Evolutionary conservation across 257 asterid species (phyloP).

Genomic region (Buddleja alternifolia): DNA sequence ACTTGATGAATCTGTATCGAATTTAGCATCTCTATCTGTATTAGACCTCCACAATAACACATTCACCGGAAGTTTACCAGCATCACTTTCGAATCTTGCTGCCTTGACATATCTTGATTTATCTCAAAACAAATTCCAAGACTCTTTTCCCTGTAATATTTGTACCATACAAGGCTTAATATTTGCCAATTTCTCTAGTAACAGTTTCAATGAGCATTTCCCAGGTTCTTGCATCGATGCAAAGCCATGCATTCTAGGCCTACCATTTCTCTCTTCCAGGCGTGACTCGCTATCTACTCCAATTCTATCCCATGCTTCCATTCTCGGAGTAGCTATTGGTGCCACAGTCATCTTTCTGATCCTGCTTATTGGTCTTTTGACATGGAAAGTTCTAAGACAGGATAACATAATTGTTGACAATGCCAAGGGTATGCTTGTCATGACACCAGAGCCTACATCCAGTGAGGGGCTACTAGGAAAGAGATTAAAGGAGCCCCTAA

Average conservation of each 20-base stretch:
- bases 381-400: conserved; percentile 39
- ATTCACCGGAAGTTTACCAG: conserved; percentile 55
- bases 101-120: conserved; percentile 74
- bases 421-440: conserved; percentile 40
- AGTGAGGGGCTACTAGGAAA: conserved; percentile 48
- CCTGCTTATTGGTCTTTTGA: conserved; percentile 41
- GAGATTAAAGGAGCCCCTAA: conserved; percentile 66
- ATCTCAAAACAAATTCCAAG: conserved; percentile 61
- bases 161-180: conserved; percentile 63
- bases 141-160: conserved; percentile 63
- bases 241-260: conserved; percentile 39
- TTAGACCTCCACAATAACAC: conserved; percentile 71
- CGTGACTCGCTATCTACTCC: conserved; percentile 18
- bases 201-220: conserved; percentile 46
- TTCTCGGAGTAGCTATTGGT: conserved; percentile 37
- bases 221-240: conserved; percentile 48
- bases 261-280: conserved; percentile 22
- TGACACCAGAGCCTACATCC: conserved; percentile 42
- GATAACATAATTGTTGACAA: conserved; percentile 28
- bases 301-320: conserved; percentile 32
- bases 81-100: conserved; percentile 58
- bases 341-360: conserved; percentile 36
- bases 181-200: conserved; percentile 68
- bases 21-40: conserved; percentile 57
- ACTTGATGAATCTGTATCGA: conserved; percentile 51